Base-by-base conservation (phyloP, 148 eudicot genomes). In the Polygonum aviculare region DNA sequence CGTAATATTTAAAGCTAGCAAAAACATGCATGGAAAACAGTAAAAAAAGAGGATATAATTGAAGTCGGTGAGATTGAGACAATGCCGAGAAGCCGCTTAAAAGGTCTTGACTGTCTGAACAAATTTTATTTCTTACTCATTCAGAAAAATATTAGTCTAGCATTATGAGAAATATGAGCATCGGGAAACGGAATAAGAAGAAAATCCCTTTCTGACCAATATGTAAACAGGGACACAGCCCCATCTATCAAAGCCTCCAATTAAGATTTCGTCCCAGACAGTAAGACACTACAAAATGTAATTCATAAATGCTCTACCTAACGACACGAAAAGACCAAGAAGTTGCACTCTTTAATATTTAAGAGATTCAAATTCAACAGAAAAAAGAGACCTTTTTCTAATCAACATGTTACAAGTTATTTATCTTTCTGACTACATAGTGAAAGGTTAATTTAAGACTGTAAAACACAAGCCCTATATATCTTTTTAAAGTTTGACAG, bases 1-100 rank as follows among this genome's bases (percentile, higher is more conserved):
- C 54, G 26, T 3, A 78, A 57, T 74, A 79, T 74, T 45, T 74
- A 78, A 69, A 63, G 72, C 45, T 67, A 38, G 72, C 19, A 67
- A 35, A 36, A 38, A 19, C 45, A 67, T 67, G 44, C 10, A 67
- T 10, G 35, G 45, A 14, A 67, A 67, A 67, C 14, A 38, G 8
- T 15, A 65, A 12, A 36, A 33, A 70, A n/a, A 47, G 31, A 22
- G 19, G 39, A 77, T 36, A 12, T 5, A 31, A 63, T 11, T 12
- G 71, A 1, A 15, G 72, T 19, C 72, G 15, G 38, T 11, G 44
- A 67, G 72, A 67, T 67, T 45, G 44, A 67, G 45, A 35, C n/a
- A 67, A 38, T 67, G 72, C 11, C 44, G 3, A 35, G 35, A 15
- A 67, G n/a, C 16, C 45, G 15, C 44, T 67, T n/a, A 10, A 9